Conservation (phyloP, 495 filamentous ascomycete species). For the Usnea hakonensis region DNA sequence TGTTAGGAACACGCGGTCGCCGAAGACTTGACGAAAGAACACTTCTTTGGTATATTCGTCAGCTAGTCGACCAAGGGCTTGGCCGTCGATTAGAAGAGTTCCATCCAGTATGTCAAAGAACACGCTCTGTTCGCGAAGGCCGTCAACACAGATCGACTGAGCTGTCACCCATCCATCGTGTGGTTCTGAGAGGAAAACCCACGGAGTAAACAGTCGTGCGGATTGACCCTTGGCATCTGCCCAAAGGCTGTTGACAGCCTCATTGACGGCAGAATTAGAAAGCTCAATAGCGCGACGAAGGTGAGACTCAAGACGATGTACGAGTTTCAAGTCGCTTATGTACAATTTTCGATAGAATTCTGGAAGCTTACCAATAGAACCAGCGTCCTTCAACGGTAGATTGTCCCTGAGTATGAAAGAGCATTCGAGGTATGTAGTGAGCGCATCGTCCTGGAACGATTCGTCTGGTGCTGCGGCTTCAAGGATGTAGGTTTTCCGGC, state of each 20-base stretch:
- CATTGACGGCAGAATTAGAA: conserved; percentile 9
- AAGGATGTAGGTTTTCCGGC: conserved; percentile 39
- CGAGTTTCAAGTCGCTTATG: conserved; percentile 42
- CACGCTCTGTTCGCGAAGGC: conserved; percentile 15
- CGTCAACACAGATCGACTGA: neutral
- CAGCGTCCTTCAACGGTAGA: conserved; percentile 9
- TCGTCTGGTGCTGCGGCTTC: conserved; percentile 4
- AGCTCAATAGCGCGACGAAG: conserved; percentile 27
- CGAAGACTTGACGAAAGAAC: conserved; percentile 41
- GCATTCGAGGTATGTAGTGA: conserved; percentile 18
- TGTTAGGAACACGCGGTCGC: conserved; percentile 37
- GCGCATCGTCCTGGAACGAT: neutral
- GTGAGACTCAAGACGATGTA: conserved; percentile 29
- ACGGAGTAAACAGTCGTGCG: conserved; percentile 8
- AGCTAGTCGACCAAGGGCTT: conserved; percentile 42
- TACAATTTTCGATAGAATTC: conserved; percentile 29
- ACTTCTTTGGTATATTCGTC: conserved; percentile 31
- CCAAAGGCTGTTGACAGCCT: conserved; percentile 17
- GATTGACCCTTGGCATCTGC: conserved; percentile 6
- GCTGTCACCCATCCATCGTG: conserved; percentile 14
- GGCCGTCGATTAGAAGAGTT: conserved; percentile 40
- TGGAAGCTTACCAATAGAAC: conserved; percentile 10
- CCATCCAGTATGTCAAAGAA: conserved; percentile 44
- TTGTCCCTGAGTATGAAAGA: conserved; percentile 19
- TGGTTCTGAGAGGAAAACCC: conserved; percentile 11